Percentiles rank a stretch among this genome's conserved stretches.
These are phyloP conservation scores for Blepharisma japonicum DNA, from an alignment of 73 alveolate species.

Conservation along the genomic window DNA sequence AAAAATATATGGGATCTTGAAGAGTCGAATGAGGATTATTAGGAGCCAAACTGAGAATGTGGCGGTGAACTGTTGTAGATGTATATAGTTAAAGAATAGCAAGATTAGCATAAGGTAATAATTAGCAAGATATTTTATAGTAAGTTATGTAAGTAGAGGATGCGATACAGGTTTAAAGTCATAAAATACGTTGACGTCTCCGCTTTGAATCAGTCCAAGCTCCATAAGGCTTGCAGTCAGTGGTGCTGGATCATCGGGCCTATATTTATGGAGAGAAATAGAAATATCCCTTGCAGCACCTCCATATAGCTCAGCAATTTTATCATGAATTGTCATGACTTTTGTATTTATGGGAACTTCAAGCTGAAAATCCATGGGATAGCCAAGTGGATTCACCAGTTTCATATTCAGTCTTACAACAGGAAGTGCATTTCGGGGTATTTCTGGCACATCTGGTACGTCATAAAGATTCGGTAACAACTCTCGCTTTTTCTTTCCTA, in stretches of 20 bases:
- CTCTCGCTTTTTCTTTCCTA: conserved; percentile 6
- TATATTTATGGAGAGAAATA: background rate
- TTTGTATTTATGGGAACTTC: conserved; percentile 4
- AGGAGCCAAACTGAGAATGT: no score
- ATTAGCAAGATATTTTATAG: no score
- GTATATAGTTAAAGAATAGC: no score
- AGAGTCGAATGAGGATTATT: no score
- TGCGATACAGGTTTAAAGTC: conserved; percentile 22
- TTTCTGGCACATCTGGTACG: conserved; percentile 19
- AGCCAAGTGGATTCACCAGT: conserved; percentile 10
- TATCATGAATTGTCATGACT: conserved; percentile 12
- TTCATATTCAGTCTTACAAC: background rate
- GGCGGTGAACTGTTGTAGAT: no score
- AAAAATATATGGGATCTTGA: no score
- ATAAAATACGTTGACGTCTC: conserved; percentile 9
- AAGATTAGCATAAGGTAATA: no score
- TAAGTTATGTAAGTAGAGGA: conserved; percentile 3
- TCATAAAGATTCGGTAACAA: conserved; percentile 4
- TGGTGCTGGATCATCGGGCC: conserved; percentile 13
- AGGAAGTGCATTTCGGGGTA: conserved; percentile 12
- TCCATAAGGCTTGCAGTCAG: conserved; percentile 14
- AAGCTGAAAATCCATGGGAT: conserved; percentile 10
- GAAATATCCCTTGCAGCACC: conserved; percentile 10
- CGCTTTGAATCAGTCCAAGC: conserved; percentile 3
- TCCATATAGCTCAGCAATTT: conserved; percentile 6